Percentiles rank a stretch among this genome's conserved stretches.
Evolutionary conservation across 257 asterid genomes (phyloP).

Genomic region (Fraxinus quadrangulata): DNA sequence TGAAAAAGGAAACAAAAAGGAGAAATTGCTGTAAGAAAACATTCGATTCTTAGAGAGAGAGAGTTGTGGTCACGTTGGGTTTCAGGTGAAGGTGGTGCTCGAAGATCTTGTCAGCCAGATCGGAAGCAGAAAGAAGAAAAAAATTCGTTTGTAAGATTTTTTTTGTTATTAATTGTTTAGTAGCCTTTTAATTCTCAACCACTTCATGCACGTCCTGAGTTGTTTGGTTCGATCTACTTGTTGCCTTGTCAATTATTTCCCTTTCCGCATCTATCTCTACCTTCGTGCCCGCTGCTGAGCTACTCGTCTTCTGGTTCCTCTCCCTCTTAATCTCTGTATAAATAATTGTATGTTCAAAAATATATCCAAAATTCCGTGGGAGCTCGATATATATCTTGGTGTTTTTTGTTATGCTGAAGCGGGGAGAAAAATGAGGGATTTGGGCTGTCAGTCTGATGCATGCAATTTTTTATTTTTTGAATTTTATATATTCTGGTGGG

Average conservation of each 20-base stretch:
- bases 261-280: background rate
- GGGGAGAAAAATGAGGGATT: background rate
- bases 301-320: background rate
- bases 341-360: background rate
- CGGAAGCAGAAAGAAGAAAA: slow-evolving; percentile 15
- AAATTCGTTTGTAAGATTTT: slow-evolving; percentile 17
- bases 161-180: background rate
- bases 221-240: slow-evolving; percentile 5
- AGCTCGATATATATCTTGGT: background rate
- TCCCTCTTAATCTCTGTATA: background rate
- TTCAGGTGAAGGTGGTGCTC: slow-evolving; percentile 25
- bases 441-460: background rate
- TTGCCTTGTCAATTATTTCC: background rate
- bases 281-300: slow-evolving; percentile 8
- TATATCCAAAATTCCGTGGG: too few relatives aligned
- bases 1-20: background rate
- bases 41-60: background rate
- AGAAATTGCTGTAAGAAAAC: background rate
- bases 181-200: background rate
- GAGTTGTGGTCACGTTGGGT: slow-evolving; percentile 27
- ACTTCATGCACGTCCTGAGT: slow-evolving; percentile 7
- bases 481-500: background rate
- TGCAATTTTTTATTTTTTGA: background rate
- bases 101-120: slow-evolving; percentile 25
- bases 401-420: background rate